phyloP scores from a whole-genome alignment of 169 alveolate genomes.

The Amoebophrya sp. region DNA sequence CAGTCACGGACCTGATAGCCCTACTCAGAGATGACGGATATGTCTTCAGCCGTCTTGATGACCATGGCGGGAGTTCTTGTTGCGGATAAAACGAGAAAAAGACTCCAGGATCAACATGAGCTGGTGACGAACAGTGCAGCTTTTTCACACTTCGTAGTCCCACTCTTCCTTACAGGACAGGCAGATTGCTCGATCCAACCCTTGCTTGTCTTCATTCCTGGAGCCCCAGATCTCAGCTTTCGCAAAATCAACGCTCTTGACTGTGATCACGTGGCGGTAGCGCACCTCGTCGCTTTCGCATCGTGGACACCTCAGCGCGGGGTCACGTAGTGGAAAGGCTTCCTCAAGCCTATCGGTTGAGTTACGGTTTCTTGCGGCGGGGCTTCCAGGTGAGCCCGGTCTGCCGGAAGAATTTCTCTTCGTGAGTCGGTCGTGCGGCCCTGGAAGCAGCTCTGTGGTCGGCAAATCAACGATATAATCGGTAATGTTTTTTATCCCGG shows the following conservation, averaged over 20 bases:
- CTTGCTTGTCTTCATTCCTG: not conserved
- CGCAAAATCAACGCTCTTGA: not conserved
- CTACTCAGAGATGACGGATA: too few species aligned
- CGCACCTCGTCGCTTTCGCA: not conserved
- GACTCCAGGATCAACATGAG: too few species aligned
- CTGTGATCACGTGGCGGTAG: not conserved
- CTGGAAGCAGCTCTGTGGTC: not conserved
- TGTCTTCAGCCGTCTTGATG: too few species aligned
- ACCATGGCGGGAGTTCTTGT: too few species aligned
- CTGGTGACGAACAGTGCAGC: too few species aligned
- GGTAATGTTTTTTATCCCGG: not conserved
- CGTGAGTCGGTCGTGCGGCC: not conserved
- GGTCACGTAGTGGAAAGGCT: not conserved
- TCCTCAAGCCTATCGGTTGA: not conserved
- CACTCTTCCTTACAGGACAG: not conserved
- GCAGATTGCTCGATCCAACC: not conserved
- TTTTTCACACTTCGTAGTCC: not conserved
- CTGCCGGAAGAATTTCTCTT: not conserved
- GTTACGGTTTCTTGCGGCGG: not conserved
- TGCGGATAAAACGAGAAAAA: too few species aligned
- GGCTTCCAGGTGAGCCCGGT: not conserved
- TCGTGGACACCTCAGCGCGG: not conserved
- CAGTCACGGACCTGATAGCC: too few species aligned
- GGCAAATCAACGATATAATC: not conserved
- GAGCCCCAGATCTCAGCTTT: conserved; percentile 10